phyloP scores from a whole-genome alignment of 2,329 filamentous ascomycete species.

The Colletotrichum liaoningense region DNA sequence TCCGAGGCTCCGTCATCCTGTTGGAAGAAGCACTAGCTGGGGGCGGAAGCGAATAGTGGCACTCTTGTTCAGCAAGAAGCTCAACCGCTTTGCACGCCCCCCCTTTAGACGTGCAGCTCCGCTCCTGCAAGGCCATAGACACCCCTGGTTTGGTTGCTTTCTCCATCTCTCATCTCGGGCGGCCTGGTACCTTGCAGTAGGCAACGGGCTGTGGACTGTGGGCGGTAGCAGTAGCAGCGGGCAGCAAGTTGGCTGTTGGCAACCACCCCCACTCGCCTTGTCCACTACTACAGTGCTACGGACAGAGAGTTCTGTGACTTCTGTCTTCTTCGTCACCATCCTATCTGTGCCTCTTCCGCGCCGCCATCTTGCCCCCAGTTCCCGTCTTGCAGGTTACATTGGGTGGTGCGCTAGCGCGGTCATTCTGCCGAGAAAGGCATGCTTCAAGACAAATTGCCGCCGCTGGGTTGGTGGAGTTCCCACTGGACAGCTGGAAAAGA shows the following conservation, averaged over 20 bases:
- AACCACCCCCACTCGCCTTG: background rate
- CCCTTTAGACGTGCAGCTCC: conserved; percentile 31
- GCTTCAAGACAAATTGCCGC: conserved; percentile 13
- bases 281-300: background rate
- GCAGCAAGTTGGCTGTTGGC: background rate
- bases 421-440: conserved; percentile 20
- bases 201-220: background rate
- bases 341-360: background rate
- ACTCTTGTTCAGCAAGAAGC: background rate
- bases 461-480: background rate
- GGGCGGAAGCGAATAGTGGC: conserved; percentile 9
- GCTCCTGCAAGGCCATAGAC: conserved; percentile 27
- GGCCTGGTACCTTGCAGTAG: conserved; percentile 11
- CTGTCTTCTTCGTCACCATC: background rate
- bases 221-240: background rate
- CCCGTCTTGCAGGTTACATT: conserved; percentile 33
- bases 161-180: conserved; percentile 34
- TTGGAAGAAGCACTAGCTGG: conserved; percentile 3
- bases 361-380: conserved; percentile 10
- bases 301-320: no score
- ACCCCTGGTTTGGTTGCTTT: background rate
- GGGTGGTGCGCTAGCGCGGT: conserved; percentile 26
- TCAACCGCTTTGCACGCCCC: conserved; percentile 25
- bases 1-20: conserved; percentile 4
- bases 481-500: background rate